Base-by-base conservation (phyloP, 2,329 filamentous ascomycete species). In the Alternaria consortialis region DNA sequence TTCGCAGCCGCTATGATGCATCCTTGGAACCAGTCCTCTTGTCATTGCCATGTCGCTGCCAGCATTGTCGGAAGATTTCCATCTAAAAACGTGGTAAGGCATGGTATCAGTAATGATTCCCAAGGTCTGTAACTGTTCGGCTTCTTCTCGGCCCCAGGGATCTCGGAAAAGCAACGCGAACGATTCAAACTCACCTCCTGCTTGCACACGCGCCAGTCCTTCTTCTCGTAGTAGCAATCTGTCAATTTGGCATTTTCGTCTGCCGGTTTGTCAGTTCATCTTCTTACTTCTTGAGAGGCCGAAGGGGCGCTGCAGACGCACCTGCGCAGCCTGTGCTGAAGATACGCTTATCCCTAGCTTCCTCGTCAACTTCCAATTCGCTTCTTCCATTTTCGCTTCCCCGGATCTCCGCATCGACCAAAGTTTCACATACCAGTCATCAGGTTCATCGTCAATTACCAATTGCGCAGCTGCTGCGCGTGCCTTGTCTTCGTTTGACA, bases 181-280 rank as follows among this genome's bases (percentile, higher is more conserved):
- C 39, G 50, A 37, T 34, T 36, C 40, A 37, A 29, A 82, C 91
- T 83, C 79, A 97, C 94, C 87, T 98, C 94, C 68, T 88, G 85
- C 75, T 91, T 91, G 80, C 95, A 99, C 59, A 86, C 85, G 70
- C 95, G 86, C 94, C 95, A 99, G 77, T 99, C 95, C 78, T 94
- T 97, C 85, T 94, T 97, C 56, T 94, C 93, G 75, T 88, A 97
- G 79, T 96, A 97, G 80, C 95, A 99, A 78, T 98, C 92, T 36
- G 93, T 97, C 89, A 99, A 87, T 74, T 89, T 94, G 55, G 87
- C 83, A 74, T 98, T 97, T 76, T 98, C 94, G 23, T 88, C 94
- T 97, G 68, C 17, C 29, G 4, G 27, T 5, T 23, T 3, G 25
- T 62, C 27, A 63, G 53, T 63, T 51, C 23, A 13, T n/a, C 34